Base-by-base conservation (phyloP, 2,329 filamentous ascomycete species). In the Neonectria sp. region DNA sequence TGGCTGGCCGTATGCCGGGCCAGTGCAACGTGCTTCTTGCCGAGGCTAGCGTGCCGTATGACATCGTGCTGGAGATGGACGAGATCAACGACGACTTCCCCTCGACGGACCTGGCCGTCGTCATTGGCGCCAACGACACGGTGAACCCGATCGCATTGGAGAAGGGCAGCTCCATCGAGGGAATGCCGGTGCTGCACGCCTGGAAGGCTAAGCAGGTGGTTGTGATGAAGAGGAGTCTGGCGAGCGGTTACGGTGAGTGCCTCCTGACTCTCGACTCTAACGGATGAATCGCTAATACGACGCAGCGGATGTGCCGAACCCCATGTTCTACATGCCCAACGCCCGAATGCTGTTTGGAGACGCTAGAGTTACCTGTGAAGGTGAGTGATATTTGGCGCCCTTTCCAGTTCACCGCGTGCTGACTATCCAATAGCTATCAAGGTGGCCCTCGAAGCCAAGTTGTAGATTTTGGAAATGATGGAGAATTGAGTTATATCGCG, bases 171-270 rank as follows among this genome's bases (percentile, higher is more conserved):
- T 88, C 93, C 0, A 97, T 97, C 72, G 94, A 94, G 1, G 95
- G 95, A 2, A 97, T 97, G 95, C 95, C 95, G 0, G 94, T 97
- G 25, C 83, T 97, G 73, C 93, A 97, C 71, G 95, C 93, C 6
- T 97, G 95, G 93, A 97, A 97, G 90, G 95, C 92, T 76, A 97
- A 97, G 85, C 91, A 95, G 77, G 93, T 96, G 2, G 89, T 97
- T 60, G 92, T 97, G 12, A 97, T 97, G 95, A 97, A 97, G 88
- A 86, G 95, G 66, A 92, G 94, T 57, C 91, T 97, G 92, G 92
- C 92, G 6, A 95, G 92, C 78, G 94, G 94, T 68, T 97, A 97
- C 80, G 93, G 91, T 92, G 75, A 82, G 89, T 73, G 45, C 35
- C 40, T 33, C 52, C 58, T 29, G 31, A 21, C 6, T 5, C 6